Evolutionary conservation across 2,329 filamentous ascomycete genomes (phyloP).

Genomic region (Curvularia sp.): DNA sequence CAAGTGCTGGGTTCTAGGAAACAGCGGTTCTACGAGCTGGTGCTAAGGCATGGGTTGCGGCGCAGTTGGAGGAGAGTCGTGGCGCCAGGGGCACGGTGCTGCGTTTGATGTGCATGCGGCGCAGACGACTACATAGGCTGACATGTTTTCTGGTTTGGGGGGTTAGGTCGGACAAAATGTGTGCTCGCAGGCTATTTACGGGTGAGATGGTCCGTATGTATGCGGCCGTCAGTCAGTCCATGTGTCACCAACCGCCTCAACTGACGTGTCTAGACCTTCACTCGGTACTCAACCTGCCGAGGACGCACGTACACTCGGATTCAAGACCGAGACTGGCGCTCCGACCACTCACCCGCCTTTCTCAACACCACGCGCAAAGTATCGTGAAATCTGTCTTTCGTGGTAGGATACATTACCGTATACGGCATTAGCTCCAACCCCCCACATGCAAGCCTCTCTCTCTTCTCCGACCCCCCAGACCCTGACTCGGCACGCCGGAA

Average conservation of each 20-base stretch:
- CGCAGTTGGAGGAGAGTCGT: constrained; percentile 2
- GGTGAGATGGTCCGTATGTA: not conserved
- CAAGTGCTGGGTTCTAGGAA: not conserved
- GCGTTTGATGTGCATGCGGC: constrained; percentile 17
- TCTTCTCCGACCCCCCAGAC: not conserved
- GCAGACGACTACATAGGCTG: constrained; percentile 13
- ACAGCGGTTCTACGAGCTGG: not conserved
- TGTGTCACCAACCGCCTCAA: not conserved
- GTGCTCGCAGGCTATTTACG: not conserved
- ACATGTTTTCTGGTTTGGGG: not conserved
- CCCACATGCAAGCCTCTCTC: not conserved
- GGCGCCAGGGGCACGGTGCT: not conserved
- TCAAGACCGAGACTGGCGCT: constrained; percentile 10
- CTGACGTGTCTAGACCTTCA: constrained; percentile 2
- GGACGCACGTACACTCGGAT: not conserved
- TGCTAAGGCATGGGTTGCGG: constrained; percentile 9
- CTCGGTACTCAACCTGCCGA: constrained; percentile 6
- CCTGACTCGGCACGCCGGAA: not conserved
- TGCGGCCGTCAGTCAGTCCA: not conserved
- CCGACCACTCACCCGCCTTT: constrained; percentile 2
- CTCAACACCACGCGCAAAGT: constrained; percentile 27
- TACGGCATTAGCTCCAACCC: constrained; percentile 11
- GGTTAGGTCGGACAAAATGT: not conserved
- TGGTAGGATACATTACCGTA: constrained; percentile 16
- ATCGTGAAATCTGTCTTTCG: constrained; percentile 25